Evolutionary conservation across 2,329 filamentous ascomycete genomes (phyloP), one percentile per base, ranked within the genome.

Genomic region (Pseudogymnoascus sp.): DNA sequence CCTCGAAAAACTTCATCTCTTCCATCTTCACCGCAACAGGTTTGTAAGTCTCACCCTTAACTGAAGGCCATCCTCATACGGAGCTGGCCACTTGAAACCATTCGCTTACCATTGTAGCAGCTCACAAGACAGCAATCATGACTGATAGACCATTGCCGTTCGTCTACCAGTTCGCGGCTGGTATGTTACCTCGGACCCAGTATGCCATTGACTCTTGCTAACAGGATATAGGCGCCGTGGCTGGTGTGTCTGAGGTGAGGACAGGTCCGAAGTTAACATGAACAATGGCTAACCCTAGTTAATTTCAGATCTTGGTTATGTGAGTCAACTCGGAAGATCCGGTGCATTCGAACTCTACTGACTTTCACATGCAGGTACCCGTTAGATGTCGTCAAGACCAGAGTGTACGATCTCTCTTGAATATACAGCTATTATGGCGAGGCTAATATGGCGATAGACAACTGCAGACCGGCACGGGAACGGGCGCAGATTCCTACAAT

Each of bases 351-450:
- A 21, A 34, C 34, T 43, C 61, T 64, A 61, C 66, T 72, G 57
- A 72, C 34, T 61, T 61, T 65, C 65, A 71, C 31, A 71, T 73
- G 70, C 76, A 97, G 93, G 95, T 99, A 99, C 82, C 95, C 95
- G 71, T 83, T 99, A 77, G 95, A 99, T 77, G 95, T 99, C 65
- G 92, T 98, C 78, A 98, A 98, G 85, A 98, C 95, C 69, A 85
- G 93, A 88, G 90, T 96, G 90, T 95, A 85, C 84, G 88, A 77
- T 68, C 67, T 69, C 14, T 23, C n/a, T 13, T 19, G 1, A 19
- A 57, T 57, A 57, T 63, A 19, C 7, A 31, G 36, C 10, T 25
- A 43, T 11, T 28, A 5, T 34, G 1, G 51, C 10, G 16, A 43
- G 10, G 48, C 34, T 37, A 64, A 72, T 60, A 63, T 63, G 54